A percentile compares a stretch with the other conserved stretches of the same genome.
These are phyloP conservation scores for Cercophora newfieldiana DNA, from an alignment of 495 filamentous ascomycete species.

Conservation along the genomic window DNA sequence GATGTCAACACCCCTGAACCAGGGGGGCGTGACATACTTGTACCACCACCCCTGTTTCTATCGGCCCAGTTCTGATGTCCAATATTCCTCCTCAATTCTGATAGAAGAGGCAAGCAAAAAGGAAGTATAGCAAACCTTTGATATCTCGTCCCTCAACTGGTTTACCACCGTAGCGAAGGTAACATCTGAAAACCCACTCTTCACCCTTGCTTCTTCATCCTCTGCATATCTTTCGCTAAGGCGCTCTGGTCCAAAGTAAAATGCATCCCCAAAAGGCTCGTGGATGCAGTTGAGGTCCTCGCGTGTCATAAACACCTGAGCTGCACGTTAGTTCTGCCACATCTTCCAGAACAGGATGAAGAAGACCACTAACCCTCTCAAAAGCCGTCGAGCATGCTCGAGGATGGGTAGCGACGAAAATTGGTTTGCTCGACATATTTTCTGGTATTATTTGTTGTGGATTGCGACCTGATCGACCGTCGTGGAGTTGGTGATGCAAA, in stretches of 20 bases:
- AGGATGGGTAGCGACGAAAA: constrained; percentile 92
- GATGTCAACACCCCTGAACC: background rate
- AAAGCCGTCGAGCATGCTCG: constrained; percentile 93
- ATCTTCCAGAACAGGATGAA: constrained; percentile 1
- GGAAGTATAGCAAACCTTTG: constrained; percentile 31
- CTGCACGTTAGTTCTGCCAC: background rate
- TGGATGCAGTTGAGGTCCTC: constrained; percentile 79
- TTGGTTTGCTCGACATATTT: constrained; percentile 72
- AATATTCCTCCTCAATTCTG: background rate
- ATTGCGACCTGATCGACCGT: background rate
- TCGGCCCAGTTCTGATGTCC: background rate
- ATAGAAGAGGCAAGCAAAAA: constrained; percentile 5
- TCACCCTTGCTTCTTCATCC: constrained; percentile 65
- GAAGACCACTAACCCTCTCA: constrained; percentile 66
- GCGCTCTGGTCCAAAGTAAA: constrained; percentile 90
- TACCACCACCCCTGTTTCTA: background rate
- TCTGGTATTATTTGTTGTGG: background rate
- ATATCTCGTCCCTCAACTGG: constrained; percentile 60
- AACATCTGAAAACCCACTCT: constrained; percentile 72
- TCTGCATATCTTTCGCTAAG: constrained; percentile 72
- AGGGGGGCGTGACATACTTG: background rate
- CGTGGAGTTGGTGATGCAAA: too few species aligned
- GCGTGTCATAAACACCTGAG: constrained; percentile 92
- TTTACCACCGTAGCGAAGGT: constrained; percentile 79
- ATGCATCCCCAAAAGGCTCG: constrained; percentile 95